Percentiles rank a stretch among this genome's conserved stretches.
Evolutionary conservation across 2,329 filamentous ascomycete species (phyloP).

Genomic region (Penicillium sp.): DNA sequence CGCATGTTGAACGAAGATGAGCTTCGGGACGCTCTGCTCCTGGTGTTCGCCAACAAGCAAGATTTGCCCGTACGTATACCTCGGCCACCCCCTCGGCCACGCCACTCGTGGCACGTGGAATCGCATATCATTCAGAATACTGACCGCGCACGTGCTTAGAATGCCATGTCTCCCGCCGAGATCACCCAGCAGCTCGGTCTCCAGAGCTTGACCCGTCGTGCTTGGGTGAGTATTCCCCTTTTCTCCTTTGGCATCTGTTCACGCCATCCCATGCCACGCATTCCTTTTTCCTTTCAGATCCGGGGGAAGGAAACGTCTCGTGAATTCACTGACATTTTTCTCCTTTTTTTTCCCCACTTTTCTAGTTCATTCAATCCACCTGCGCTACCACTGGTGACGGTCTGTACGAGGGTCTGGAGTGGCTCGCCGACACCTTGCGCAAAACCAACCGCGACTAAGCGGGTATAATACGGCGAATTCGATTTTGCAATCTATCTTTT

Average conservation of each 20-base stretch:
- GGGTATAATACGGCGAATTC: constrained; percentile 22
- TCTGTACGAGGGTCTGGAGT: constrained; percentile 98
- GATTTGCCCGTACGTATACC: constrained; percentile 75
- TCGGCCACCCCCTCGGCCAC: background rate
- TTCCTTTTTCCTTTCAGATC: background rate
- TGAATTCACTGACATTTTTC: constrained; percentile 2
- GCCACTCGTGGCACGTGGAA: too few species aligned
- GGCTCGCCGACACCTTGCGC: constrained; percentile 76
- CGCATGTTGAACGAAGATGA: constrained; percentile 99
- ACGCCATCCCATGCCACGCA: constrained; percentile 10
- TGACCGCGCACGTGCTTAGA: constrained; percentile 51
- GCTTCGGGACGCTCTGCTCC: constrained; percentile 90
- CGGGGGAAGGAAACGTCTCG: too few species aligned
- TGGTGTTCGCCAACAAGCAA: constrained; percentile 99
- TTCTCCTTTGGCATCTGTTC: background rate
- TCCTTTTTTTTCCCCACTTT: constrained; percentile 15
- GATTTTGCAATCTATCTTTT: constrained; percentile 1
- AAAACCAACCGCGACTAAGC: constrained; percentile 54
- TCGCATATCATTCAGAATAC: constrained; percentile 10
- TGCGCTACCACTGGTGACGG: constrained; percentile 98
- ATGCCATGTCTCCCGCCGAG: constrained; percentile 99
- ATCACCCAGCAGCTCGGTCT: constrained; percentile 99
- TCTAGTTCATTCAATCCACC: constrained; percentile 96
- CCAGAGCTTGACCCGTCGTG: constrained; percentile 96
- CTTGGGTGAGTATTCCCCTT: constrained; percentile 69